A percentile compares a stretch with the other conserved stretches of the same genome.
phyloP scores from a whole-genome alignment of 164 flowering plant genomes.

The Magnolia officinalis region DNA sequence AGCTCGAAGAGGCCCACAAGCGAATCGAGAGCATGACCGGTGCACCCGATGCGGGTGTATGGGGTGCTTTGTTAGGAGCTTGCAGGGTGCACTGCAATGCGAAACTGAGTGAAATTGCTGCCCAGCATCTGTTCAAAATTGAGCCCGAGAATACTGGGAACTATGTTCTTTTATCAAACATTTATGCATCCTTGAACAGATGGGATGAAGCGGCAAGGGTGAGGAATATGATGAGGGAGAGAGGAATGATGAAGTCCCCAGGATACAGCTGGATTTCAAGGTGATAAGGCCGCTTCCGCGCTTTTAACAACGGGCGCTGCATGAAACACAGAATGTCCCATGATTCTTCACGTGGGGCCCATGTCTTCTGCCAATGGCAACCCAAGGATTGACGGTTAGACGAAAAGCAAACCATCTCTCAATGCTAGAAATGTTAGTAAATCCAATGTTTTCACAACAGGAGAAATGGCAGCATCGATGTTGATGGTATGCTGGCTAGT shows the following conservation, averaged over 20 bases:
- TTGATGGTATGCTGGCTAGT: no score
- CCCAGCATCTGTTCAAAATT: slow-evolving; percentile 33
- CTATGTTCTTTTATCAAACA: slow-evolving; percentile 38
- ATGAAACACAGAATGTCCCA: no score
- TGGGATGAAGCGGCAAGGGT: slow-evolving; percentile 40
- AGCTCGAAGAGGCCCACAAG: slow-evolving; percentile 28
- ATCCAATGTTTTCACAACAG: no score
- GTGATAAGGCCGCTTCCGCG: not conserved
- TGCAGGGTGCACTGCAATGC: slow-evolving; percentile 36
- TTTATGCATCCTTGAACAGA: slow-evolving; percentile 31
- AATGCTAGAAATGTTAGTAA: no score
- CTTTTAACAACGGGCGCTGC: no score
- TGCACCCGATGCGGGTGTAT: slow-evolving; percentile 29
- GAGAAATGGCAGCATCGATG: no score
- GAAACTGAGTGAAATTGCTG: slow-evolving; percentile 42
- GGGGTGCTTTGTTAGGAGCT: slow-evolving; percentile 46
- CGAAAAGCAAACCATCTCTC: no score
- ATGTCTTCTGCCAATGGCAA: no score
- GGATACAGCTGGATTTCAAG: slow-evolving; percentile 39
- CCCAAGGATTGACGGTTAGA: no score
- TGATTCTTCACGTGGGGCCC: no score
- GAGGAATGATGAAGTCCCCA: slow-evolving; percentile 31
- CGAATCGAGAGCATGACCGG: slow-evolving; percentile 18
- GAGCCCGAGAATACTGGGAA: slow-evolving; percentile 50
- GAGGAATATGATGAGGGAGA: slow-evolving; percentile 30